Conservation (phyloP, 1,284 basidiomycete genomes). For the Meripilus lineatus region DNA sequence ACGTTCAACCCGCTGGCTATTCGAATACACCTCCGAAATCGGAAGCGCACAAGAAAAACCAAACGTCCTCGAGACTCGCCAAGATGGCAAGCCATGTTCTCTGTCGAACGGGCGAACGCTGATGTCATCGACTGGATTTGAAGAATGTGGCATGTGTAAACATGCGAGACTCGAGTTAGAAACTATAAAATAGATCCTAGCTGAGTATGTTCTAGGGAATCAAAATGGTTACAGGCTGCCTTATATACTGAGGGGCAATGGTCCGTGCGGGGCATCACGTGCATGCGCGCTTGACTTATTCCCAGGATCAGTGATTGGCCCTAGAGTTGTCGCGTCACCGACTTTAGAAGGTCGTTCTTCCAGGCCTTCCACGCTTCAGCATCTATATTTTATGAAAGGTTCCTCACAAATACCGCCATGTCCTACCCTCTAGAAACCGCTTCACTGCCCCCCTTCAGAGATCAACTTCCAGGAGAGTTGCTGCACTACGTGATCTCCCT, state of each 20-base stretch:
- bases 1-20: conserved; percentile 9
- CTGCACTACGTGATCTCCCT: too few species aligned
- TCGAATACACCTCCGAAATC: background rate
- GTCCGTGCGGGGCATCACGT: too few species aligned
- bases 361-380: too few species aligned
- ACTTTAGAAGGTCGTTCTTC: too few species aligned
- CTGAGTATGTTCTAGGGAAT: conserved; percentile 78
- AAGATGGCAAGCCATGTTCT: conserved; percentile 54
- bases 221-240: conserved; percentile 11
- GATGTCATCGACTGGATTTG: conserved; percentile 75
- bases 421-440: too few species aligned
- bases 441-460: too few species aligned
- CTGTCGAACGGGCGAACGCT: conserved; percentile 70
- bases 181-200: conserved; percentile 87
- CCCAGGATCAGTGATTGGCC: too few species aligned
- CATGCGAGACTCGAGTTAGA: conserved; percentile 87
- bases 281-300: too few species aligned
- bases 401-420: too few species aligned
- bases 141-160: conserved; percentile 81
- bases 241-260: conserved; percentile 34
- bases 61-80: conserved; percentile 33
- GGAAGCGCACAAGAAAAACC: conserved; percentile 3
- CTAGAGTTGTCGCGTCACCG: too few species aligned
- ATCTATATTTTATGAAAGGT: too few species aligned
- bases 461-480: too few species aligned